Base-by-base conservation (phyloP, 495 filamentous ascomycete genomes). In the Hypomontagnella submonticulosa region DNA sequence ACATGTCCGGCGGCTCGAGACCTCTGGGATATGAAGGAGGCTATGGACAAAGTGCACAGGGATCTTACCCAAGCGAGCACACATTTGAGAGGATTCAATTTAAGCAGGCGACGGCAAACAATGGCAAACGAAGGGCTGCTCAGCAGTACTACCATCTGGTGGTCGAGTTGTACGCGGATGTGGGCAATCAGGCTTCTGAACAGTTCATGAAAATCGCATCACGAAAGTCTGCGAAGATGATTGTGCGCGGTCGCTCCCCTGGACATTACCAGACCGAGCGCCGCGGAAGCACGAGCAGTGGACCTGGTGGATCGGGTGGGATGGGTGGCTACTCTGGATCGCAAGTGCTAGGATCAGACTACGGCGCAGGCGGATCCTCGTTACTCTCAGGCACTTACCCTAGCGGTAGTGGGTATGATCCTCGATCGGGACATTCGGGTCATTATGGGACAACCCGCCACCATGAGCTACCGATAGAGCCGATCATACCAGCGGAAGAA, bases 71-170 rank as follows among this genome's bases (percentile, higher is more conserved):
- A 4, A 81, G 73, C 32, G 84, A 86, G 72, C 84, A 87, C 51
- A 90, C 89, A 0, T 98, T 97, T 71, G 93, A 97, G 67, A 87
- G 94, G 2, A 97, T 97, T 41, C 94, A 98, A 70, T 98, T 98
- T 82, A 96, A 97, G 73, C 91, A 90, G 50, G 95, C 94, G 1
- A 98, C 94, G 0, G 92, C 93, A 3, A 98, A 98, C 79, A 98
- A 98, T 62, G 94, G 94, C 18, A 97, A 97, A 72, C 82, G 94
- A 52, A 82, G 94, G 42, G 92, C 94, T 0, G 90, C 91, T 9
- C 94, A 97, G 73, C 94, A 97, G 69, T 97, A 92, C 73, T 98
- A 96, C 73, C 93, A 96, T 65, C 82, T 98, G 27, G 85, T 97
- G 27, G 90, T 97, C 1, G 93, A 97, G 72, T 85, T 98, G 2